Base-by-base conservation (phyloP, 2,329 filamentous ascomycete genomes). In the Aphanoascus verrucosus region DNA sequence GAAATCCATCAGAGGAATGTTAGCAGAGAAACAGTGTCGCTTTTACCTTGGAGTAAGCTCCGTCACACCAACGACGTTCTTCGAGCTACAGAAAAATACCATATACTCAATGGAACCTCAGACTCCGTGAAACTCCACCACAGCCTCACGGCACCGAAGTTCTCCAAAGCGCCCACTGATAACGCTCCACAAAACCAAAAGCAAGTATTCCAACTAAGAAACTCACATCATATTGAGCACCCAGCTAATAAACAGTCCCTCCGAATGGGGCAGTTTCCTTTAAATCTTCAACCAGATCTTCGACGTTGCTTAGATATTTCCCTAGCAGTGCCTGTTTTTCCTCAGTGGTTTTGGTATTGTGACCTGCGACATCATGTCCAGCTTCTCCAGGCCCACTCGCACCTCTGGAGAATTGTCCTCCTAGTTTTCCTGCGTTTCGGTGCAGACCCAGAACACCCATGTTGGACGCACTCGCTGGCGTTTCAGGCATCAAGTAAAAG, bases 401-500 rank as follows among this genome's bases (percentile, higher is more conserved):
- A 42, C 64, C 66, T 49, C 68, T 66, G 5, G 72, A 72, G 61
- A 83, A 81, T 0, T 78, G 79, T 47, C 77, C 77, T 2, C 76
- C 76, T 12, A 85, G 72, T 69, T 86, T 87, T 68, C 80, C 85
- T 0, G 84, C 82, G 64, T 81, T 85, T 57, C 82, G 77, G 68
- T 84, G 81, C 57, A 83, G 69, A 63, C 83, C 74, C 8, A 64
- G 59, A 3, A 69, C 62, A 4, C 68, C 70, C 1, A 70, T 69
- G 55, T 69, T 72, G 0, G 69, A 65, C 1, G 67, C 65, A 19
- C 66, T 68, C 11, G 56, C 60, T 1, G 75, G 83, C 0, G 80
- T 81, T 72, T 98, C 93, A 49, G 91, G 90, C 85, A 97, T 95
- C 61, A 98, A 83, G 70, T 97, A 98, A 71, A 97, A 97, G 75